A percentile compares a stretch with the other conserved stretches of the same genome.
Evolutionary conservation across 371 early-diverging fungal genomes (phyloP).

Genomic region (Mucor racemosus): DNA sequence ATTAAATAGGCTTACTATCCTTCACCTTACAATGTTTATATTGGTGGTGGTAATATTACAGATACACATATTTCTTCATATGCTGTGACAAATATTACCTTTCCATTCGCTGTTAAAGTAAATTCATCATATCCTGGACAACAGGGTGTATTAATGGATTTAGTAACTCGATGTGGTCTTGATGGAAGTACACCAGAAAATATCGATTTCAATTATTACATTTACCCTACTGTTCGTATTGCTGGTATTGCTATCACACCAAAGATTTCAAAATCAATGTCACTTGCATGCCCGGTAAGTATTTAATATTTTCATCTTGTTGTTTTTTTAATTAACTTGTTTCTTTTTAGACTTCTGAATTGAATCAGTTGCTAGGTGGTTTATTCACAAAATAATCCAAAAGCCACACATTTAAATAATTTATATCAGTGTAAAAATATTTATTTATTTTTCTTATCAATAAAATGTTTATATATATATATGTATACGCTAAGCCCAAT

Average conservation of each 20-base stretch:
- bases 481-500: not conserved
- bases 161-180: slow-evolving; percentile 55
- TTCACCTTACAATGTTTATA: slow-evolving; percentile 37
- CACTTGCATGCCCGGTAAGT: slow-evolving; percentile 34
- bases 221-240: slow-evolving; percentile 51
- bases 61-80: slow-evolving; percentile 51
- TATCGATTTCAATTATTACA: slow-evolving; percentile 55
- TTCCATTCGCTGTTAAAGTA: slow-evolving; percentile 51
- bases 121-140: slow-evolving; percentile 36
- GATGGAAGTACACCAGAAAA: slow-evolving; percentile 28
- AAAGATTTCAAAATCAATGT: slow-evolving; percentile 41
- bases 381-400: not conserved
- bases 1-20: slow-evolving; percentile 60
- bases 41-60: slow-evolving; percentile 56
- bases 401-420: not conserved
- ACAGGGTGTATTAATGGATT: slow-evolving; percentile 49
- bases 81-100: slow-evolving; percentile 45
- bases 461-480: not conserved
- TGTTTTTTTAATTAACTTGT: not conserved
- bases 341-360: not conserved
- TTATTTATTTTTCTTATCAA: not conserved
- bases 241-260: slow-evolving; percentile 49
- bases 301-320: not conserved
- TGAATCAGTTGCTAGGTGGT: slow-evolving; percentile 1
- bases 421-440: slow-evolving; percentile 4